Evolutionary conservation across 1,139 yeast species (phyloP), one percentile per base, ranked within the genome.

Genomic region (Arxiozyma bovina): DNA sequence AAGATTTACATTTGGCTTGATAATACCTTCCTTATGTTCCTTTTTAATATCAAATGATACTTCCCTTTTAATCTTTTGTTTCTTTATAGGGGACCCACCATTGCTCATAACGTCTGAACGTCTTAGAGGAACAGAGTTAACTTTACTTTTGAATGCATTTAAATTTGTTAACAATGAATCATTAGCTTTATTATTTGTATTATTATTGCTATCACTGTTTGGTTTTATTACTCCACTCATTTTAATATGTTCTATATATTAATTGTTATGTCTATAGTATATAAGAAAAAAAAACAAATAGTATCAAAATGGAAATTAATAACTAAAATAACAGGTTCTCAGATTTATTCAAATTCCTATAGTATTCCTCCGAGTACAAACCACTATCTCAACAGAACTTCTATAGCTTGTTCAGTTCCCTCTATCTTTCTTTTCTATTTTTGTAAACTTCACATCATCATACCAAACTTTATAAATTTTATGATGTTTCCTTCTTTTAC

Each of bases 131-230:
- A 82, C 79, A 23, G 78, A 72, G 63, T 81, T 79, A 57, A 81
- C 78, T 57, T 80, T 78, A 63, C 73, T 79, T 64, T 78, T 79
- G 73, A 82, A 82, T 50, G 85, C 83, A 66, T 80, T 81, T 54
- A 83, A 72, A 60, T 77, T 77, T n/a, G 77, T 77, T 41, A 77
- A 64, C 48, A 77, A 63, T 1, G 75, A 72, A 53, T 75, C 78
- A 67, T 73, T 58, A 27, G 21, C 30, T 22, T 46, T 34, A 17
- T 34, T 46, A 34, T 11, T 34, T 12, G 42, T 34, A 18, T 27
- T 27, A 34, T 34, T 12, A 34, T 2, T 8, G 8, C 6, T 34
- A 34, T 34, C n/a, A 15, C 40, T 34, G 27, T 6, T 22, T 30
- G 49, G 42, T 22, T 46, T 38, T 5, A 25, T 34, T 12, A n/a